Evolutionary conservation across 148 eudicot species (phyloP), one percentile per base, ranked within the genome.

Genomic region (Diospyros kaki): DNA sequence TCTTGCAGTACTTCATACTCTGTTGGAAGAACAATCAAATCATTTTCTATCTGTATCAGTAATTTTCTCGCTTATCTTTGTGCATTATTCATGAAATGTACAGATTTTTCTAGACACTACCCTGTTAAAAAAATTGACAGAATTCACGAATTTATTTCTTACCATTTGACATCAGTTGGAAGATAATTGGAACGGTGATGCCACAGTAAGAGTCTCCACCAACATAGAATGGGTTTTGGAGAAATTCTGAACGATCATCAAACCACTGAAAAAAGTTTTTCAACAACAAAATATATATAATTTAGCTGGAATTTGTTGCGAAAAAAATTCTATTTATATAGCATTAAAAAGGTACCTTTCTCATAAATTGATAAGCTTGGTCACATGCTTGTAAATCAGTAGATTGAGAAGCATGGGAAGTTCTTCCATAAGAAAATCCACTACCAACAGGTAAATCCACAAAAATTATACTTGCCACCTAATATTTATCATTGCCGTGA

Each of bases 401-500:
- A 18, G 81, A 76, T 66, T 79, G 52, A 61, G 84, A 87, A 68
- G 77, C 83, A 58, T 73, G 73, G 1, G 79, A n/a, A 54, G 75
- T 81, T 11, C 71, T 89, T 44, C 89, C 78, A 73, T 93, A 93
- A 2, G 93, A 93, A 72, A 93, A 93, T 77, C 97, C 97, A 43
- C 89, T 63, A 39, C 95, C 91, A 58, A 86, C 91, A 0, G 95
- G 91, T 39, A 81, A 62, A 66, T 93, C 97, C 13, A 90, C 17
- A 83, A 87, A 90, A 58, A 93, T 73, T n/a, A 93, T 75, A 55
- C 58, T 93, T n/a, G 93, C 88, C 4, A 81, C 84, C 96, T 89
- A 78, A 75, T 76, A 14, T 28, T 28, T 69, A 66, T 10, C 0
- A 44, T 62, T 15, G 9, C n/a, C 1, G 5, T 40, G 2, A 2